Base-by-base conservation (phyloP, 805 yeast genomes). In the Spathaspora hagerdaliae region DNA sequence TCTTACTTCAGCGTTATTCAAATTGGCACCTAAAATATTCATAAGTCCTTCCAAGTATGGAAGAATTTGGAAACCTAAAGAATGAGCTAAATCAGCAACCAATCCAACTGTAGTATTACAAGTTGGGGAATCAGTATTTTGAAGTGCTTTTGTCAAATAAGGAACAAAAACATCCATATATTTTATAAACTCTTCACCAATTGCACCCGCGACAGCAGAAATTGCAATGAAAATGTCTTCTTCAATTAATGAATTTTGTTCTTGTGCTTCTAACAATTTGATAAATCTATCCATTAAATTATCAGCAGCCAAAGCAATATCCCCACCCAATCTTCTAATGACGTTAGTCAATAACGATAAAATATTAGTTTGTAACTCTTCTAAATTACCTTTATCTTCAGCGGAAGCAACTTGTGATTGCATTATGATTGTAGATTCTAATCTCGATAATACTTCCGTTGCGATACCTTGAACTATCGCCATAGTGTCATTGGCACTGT, bases 151-250 rank as follows among this genome's bases (percentile, higher is more conserved):
- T 13, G 82, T 81, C 62, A 94, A 75, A 63, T 75, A 91, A 45
- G 98, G 97, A 49, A 88, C 73, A 63, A 94, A 89, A 6, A 86
- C 77, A 45, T 79, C 82, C 82, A 91, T 81, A 64, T 88, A 94
- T 56, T 79, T 81, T 55, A 75, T 74, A 61, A 94, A 94, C 19
- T 74, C 73, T 36, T 71, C 75, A 46, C 85, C 95, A 53, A 87
- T 69, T 1, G 96, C 85, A 36, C 86, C 77, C 2, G 98, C 94
- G 49, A 94, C 78, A 0, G 98, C 87, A 32, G 96, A 85, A 52
- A 94, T 81, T 12, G 96, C 95, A 60, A 89, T 87, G 64, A 90
- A 87, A 7, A 94, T 82, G 63, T 94, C 99, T 67, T 94, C 99
- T 64, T 94, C 99, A 44, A 92, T 83, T 42, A 89, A 69, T 8